A percentile compares a stretch with the other conserved stretches of the same genome.
Evolutionary conservation across 2,329 filamentous ascomycete species (phyloP).

Genomic region (Colletotrichum sp.): DNA sequence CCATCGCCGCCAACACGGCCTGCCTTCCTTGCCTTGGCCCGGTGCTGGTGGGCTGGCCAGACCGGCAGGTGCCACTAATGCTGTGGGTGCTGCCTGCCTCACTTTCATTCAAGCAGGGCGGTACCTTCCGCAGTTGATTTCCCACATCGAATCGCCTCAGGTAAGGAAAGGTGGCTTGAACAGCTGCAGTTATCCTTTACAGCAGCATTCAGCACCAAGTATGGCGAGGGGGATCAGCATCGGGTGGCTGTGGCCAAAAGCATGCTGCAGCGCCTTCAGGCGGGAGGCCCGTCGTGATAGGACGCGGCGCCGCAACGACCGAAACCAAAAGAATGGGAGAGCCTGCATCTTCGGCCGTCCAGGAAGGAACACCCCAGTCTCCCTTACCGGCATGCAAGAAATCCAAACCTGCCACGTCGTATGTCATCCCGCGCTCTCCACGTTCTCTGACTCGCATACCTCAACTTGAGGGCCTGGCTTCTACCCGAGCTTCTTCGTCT

Average conservation of each 20-base stretch:
- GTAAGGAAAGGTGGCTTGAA: not conserved
- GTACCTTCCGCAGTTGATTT: not conserved
- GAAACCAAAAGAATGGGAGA: conserved; percentile 1
- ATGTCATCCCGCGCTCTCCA: conserved; percentile 21
- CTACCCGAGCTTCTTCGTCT: not conserved
- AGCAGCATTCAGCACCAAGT: not conserved
- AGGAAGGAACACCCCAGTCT: conserved; percentile 14
- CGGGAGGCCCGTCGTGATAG: conserved; percentile 8
- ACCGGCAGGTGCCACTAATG: not conserved
- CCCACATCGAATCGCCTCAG: not conserved
- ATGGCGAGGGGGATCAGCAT: not conserved
- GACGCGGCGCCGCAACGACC: not conserved
- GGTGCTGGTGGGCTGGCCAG: not conserved
- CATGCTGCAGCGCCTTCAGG: not conserved
- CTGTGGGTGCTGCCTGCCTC: not conserved
- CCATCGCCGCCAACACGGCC: not conserved
- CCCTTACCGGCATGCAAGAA: not conserved
- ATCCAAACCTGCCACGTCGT: conserved; percentile 20
- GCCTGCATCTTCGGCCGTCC: not conserved
- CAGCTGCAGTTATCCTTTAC: not conserved
- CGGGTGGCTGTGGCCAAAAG: conserved; percentile 1
- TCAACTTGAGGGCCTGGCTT: not conserved
- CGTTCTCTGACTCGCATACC: conserved; percentile 13
- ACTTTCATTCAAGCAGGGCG: not conserved
- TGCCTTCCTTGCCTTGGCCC: not conserved